A percentile compares a stretch with the other conserved stretches of the same genome.
Evolutionary conservation across 306 rosid genomes (phyloP).

Genomic region (Fagus sylvatica): DNA sequence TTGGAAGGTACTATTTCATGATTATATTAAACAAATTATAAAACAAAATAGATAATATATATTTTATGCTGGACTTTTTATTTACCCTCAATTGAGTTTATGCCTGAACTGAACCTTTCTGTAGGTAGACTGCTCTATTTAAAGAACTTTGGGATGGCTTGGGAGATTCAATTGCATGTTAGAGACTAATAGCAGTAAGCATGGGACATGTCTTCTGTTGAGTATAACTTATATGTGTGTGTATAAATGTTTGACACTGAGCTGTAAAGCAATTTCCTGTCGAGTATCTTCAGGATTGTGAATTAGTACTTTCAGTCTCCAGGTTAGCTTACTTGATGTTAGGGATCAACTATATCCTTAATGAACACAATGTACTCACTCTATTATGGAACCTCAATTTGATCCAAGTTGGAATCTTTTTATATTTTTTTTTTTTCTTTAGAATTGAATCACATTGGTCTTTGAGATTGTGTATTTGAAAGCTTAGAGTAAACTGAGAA

Average conservation of each 20-base stretch:
- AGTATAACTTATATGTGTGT: constrained; percentile 1
- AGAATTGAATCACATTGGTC: too few species aligned
- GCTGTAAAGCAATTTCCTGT: not conserved
- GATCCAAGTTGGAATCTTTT: too few species aligned
- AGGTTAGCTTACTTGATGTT: constrained; percentile 84
- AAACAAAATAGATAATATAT: not conserved
- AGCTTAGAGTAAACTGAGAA: too few species aligned
- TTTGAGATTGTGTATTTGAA: too few species aligned
- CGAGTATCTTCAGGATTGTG: constrained; percentile 16
- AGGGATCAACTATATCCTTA: constrained; percentile 52
- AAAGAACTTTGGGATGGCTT: too few species aligned
- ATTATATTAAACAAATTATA: constrained; percentile 2
- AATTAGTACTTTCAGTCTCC: constrained; percentile 12
- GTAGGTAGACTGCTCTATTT: constrained; percentile 37
- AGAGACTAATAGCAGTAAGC: too few species aligned
- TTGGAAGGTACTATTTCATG: not conserved
- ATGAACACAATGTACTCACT: too few species aligned
- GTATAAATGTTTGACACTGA: not conserved
- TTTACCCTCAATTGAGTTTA: not conserved
- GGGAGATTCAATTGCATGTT: too few species aligned
- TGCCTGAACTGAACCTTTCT: constrained; percentile 16
- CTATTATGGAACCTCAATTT: too few species aligned
- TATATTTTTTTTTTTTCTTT: too few species aligned
- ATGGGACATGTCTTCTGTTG: too few species aligned
- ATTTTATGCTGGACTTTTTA: not conserved